Base-by-base conservation (phyloP, 2,329 filamentous ascomycete genomes). In the Pseudogymnoascus verrucosus region DNA sequence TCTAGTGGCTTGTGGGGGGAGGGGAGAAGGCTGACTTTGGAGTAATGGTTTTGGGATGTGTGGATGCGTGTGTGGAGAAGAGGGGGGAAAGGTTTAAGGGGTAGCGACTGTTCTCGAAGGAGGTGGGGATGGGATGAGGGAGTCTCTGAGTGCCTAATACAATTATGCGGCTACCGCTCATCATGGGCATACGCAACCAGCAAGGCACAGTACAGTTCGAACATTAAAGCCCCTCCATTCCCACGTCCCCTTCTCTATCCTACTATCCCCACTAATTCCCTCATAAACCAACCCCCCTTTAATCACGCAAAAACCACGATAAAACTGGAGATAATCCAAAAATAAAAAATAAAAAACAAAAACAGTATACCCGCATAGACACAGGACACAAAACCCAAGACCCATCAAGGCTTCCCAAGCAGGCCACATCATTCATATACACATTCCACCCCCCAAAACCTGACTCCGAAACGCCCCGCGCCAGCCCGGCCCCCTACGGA, bases 381-480 rank as follows among this genome's bases (percentile, higher is more conserved):
- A 54, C 44, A 54, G 44, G 44, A 54, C 23, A 31, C 23, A 54
- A 54, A 54, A 34, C 1, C 44, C 44, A 54, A 54, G 44, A 54
- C 23, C 23, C 44, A 54, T 54, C 44, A 26, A 54, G 44, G 44
- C 44, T 54, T 54, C 44, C 44, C 23, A 14, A 54, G 19, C 28
- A 54, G 44, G 44, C 44, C 44, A 54, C 44, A 54, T 54, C 44
- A 54, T 54, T 54, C 44, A 54, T 54, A 54, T 54, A 54, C 44
- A 54, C 44, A 54, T 54, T 54, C 44, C 44, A 28, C 12, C 26
- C 44, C 39, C 44, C 28, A 7, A 10, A 54, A 14, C 44, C 44
- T 28, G 23, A 54, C 44, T 54, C 44, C 44, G 23, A 54, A 54
- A 54, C 44, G 44, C 44, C 44, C 14, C 23, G 44, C 44, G 44